These are phyloP conservation scores for Echinochloa phyllopogon DNA, from an alignment of 176 grass and related monocot genomes.

Conservation along the genomic window DNA sequence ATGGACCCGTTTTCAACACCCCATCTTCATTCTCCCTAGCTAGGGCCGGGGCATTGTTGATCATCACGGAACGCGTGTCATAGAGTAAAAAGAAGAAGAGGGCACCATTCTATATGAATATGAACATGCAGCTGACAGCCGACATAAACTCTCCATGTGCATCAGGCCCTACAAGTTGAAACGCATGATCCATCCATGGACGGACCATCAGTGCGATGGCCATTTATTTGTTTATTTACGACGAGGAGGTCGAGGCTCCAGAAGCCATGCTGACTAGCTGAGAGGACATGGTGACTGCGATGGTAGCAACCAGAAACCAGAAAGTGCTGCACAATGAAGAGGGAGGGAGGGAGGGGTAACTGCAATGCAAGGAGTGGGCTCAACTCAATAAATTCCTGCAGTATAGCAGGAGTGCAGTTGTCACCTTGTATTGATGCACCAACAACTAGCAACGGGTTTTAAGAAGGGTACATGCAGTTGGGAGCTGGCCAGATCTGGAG, in stretches of 20 bases:
- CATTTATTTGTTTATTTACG: constrained; percentile 4
- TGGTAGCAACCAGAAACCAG: constrained; percentile 17
- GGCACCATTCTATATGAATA: background rate
- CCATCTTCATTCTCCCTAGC: background rate
- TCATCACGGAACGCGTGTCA: background rate
- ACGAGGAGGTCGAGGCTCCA: constrained; percentile 11
- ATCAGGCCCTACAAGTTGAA: constrained; percentile 18
- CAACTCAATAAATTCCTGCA: constrained; percentile 51
- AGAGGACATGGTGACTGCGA: background rate
- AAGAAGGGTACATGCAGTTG: constrained; percentile 6
- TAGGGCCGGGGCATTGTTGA: background rate
- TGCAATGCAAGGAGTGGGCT: background rate
- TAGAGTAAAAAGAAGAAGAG: too few relatives aligned
- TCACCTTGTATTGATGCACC: constrained; percentile 14
- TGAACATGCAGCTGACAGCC: background rate
- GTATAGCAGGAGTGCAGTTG: background rate
- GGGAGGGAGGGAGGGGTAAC: constrained; percentile 23
- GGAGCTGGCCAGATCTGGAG: constrained; percentile 25
- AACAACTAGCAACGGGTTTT: background rate
- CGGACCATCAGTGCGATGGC: background rate
- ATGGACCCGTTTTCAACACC: background rate
- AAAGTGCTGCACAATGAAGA: constrained; percentile 39
- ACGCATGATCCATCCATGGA: constrained; percentile 1
- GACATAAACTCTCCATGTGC: constrained; percentile 31
- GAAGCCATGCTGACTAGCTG: background rate